Base-by-base conservation (phyloP, 176 grass and related monocot species). In the Zoysia japonica region DNA sequence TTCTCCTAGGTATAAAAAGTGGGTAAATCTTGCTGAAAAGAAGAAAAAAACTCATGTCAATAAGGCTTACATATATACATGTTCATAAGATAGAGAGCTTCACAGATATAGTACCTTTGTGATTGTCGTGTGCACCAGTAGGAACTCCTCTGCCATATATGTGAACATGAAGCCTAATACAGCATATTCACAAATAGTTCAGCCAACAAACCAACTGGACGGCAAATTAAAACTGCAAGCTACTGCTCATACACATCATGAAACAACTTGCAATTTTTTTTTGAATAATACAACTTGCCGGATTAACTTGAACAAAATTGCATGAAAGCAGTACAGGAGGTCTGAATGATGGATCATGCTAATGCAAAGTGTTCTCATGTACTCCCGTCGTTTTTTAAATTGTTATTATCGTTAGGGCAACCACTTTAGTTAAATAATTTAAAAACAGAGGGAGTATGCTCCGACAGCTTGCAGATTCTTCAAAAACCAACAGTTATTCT, bases 1-100 rank as follows among this genome's bases (percentile, higher is more conserved):
- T 99, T 88, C 88, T 78, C 59, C 90, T 74, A 44, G 92, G 92
- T 72, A 95, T 91, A 80, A 95, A 99, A 65, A 99, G 88, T 53
- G 90, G 92, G 84, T 88, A 99, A 66, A 93, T 79, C 70, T 93
- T 95, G 82, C 96, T 99, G 88, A 73, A 87, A 80, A 78, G 28
- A 62, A 60, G 11, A 47, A 61, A 67, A 71, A 17, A 43, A 38
- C 3, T 69, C 38, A 80, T 5, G 10, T 88, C 51, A 76, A 44
- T 45, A 48, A 71, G 38, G n/a, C 35, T 69, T 13, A 43, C 51
- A 45, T 55, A 55, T 56, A 42, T 65, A 76, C 8, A 63, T 64
- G 7, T 48, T 72, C 4, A 61, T 7, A 53, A 66, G 48, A 71
- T 54, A 87, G 6, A 71, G 39, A 61, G 20, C 52, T 57, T 80